Percentiles rank a stretch among this genome's conserved stretches.
These are phyloP conservation scores for Picea sitchensis DNA, from an alignment of 75 land plant genomes.

Conservation along the genomic window DNA sequence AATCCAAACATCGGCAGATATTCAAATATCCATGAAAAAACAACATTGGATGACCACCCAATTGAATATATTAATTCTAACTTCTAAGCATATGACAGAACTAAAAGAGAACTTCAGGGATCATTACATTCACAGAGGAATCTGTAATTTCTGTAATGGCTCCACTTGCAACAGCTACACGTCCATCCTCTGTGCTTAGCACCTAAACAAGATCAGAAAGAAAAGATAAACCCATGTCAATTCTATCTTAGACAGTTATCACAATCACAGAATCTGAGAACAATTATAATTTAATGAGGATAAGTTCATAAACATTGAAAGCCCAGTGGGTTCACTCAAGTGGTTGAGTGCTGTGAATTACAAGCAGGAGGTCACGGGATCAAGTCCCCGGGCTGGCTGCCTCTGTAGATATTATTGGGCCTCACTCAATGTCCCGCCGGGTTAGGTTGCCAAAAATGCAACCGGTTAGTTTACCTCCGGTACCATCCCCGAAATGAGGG, in stretches of 20 bases:
- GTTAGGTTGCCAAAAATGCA: no score
- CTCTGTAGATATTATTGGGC: no score
- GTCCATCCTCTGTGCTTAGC: conserved; percentile 66
- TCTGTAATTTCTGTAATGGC: conserved; percentile 35
- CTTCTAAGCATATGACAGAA: conserved; percentile 9
- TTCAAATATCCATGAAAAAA: not conserved
- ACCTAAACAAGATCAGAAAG: conserved; percentile 32
- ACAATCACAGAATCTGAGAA: not conserved
- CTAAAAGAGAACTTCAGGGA: not conserved
- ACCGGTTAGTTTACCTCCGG: no score
- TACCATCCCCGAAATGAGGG: no score
- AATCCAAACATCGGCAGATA: not conserved
- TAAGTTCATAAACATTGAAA: not conserved
- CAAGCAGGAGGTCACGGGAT: no score
- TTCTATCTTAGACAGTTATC: not conserved
- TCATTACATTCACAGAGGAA: conserved; percentile 54
- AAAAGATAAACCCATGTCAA: not conserved
- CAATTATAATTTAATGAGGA: not conserved
- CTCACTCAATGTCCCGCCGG: no score
- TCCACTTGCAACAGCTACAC: conserved; percentile 62
- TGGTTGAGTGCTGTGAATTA: no score
- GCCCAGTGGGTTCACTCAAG: no score
- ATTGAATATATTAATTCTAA: no score
- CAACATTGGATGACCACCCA: not conserved
- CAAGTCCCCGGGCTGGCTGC: no score